Evolutionary conservation across 1,284 basidiomycete genomes (phyloP), one percentile per base, ranked within the genome.

Genomic region (Puccinia hordei): DNA sequence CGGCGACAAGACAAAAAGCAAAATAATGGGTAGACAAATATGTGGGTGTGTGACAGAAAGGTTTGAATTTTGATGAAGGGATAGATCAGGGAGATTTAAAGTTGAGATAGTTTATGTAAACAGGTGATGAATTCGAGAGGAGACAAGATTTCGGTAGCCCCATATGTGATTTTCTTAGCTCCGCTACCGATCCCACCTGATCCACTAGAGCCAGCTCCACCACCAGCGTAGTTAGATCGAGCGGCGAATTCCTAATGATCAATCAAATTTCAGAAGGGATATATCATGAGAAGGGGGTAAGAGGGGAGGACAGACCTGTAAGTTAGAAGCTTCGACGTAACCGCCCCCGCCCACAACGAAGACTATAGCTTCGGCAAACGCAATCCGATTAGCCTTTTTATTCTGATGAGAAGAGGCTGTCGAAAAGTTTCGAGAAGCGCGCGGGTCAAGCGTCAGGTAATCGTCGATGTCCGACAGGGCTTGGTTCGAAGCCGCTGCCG

Each of bases 331-430:
- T 87, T 99, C 97, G 74, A 99, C 94, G 84, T 99, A 97, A 27
- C 94, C 92, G 0, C 95, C 97, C 4, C 97, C 97, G 5, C 97
- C 97, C 0, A 99, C 95, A 19, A 99, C 89, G 84, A 99, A 99
- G 1, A 99, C 92, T 83, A 95, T 90, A 22, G 92, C 91, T 83
- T 99, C 95, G 22, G 89, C 87, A 86, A 95, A 97, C n/a, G 90
- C 89, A 90, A 93, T 93, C 24, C 93, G 89, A 49, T 55, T 72
- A 81, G 88, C 83, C 46, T 90, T 88, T n/a, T 82, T 82, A 83
- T 86, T 86, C 75, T 84, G 86, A 12, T 84, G 83, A 3, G 83
- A 84, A 46, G 86, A 86, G 84, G n/a, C n/a, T n/a, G 89, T 89
- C 81, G 88, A 90, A 81, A 91, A 88, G 24, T 33, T 80, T 27